These are phyloP conservation scores for Penicillium samsonianum DNA, from an alignment of 495 filamentous ascomycete genomes.

Conservation along the genomic window DNA sequence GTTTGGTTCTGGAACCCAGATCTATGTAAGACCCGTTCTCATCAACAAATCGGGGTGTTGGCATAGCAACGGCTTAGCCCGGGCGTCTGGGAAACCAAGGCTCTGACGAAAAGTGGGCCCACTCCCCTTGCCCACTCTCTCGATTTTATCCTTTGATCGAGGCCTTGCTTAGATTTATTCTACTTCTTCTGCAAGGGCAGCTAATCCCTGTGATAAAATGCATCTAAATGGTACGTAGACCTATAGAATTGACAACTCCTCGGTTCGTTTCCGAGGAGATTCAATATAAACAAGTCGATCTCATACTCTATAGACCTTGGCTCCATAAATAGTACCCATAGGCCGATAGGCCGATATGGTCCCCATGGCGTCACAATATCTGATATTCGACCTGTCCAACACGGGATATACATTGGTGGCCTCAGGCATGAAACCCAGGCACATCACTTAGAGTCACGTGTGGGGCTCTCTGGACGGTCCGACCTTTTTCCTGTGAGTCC, in stretches of 20 bases:
- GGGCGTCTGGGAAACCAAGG: constrained; percentile 39
- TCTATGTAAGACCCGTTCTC: constrained; percentile 40
- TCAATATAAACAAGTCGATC: constrained; percentile 19
- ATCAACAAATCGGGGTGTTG: constrained; percentile 50
- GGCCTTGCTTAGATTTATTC: constrained; percentile 16
- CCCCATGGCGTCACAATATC: constrained; percentile 11
- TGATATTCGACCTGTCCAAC: constrained; percentile 12
- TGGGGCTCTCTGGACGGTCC: neutral
- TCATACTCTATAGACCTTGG: constrained; percentile 5
- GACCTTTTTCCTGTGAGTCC: neutral
- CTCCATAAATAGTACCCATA: constrained; percentile 2
- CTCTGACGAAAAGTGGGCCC: constrained; percentile 27
- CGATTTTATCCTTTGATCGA: constrained; percentile 14
- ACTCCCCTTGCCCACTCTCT: constrained; percentile 19
- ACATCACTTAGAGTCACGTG: neutral
- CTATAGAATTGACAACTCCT: constrained; percentile 11
- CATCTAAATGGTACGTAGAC: constrained; percentile 3
- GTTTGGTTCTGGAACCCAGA: constrained; percentile 33
- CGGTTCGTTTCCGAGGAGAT: constrained; percentile 26
- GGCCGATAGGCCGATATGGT: constrained; percentile 10
- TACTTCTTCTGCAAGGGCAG: constrained; percentile 26
- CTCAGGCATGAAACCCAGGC: constrained; percentile 10
- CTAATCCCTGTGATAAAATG: constrained; percentile 21
- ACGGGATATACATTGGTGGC: constrained; percentile 11
- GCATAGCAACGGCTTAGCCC: constrained; percentile 40